Percentiles rank a stretch among this genome's conserved stretches.
phyloP scores from a whole-genome alignment of 768 basidiomycete genomes.

The Udeniomyces megalosporus region DNA sequence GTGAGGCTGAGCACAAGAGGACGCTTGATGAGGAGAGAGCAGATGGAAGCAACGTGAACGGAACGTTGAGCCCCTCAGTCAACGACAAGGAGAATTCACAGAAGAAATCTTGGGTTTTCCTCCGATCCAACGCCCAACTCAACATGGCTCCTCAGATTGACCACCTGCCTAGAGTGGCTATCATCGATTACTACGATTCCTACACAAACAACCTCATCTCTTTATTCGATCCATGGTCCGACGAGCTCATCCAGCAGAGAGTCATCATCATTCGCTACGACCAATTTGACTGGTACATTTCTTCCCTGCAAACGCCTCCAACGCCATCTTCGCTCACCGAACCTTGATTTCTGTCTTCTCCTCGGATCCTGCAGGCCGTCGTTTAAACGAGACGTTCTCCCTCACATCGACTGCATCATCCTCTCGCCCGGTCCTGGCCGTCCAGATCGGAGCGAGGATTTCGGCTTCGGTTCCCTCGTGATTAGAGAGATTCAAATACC shows the following conservation, averaged over 20 bases:
- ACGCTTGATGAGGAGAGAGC: no score
- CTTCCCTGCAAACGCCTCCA: no score
- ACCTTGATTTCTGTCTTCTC: background rate
- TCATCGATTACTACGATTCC: slow-evolving; percentile 31
- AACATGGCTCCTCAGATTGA: no score
- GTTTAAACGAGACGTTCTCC: slow-evolving; percentile 22
- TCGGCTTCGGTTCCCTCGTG: slow-evolving; percentile 5
- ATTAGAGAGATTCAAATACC: background rate
- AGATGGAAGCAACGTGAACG: no score
- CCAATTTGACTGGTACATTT: slow-evolving; percentile 26
- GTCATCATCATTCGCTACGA: slow-evolving; percentile 28
- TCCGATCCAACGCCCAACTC: no score
- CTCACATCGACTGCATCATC: slow-evolving; percentile 29
- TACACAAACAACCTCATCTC: slow-evolving; percentile 31
- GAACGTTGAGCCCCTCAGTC: no score
- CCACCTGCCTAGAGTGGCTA: slow-evolving; percentile 26
- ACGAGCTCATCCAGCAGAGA: slow-evolving; percentile 17
- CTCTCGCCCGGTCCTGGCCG: slow-evolving; percentile 31
- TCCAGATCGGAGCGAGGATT: slow-evolving; percentile 21
- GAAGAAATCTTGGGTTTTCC: no score
- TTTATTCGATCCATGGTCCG: slow-evolving; percentile 26
- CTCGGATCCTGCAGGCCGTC: slow-evolving; percentile 18
- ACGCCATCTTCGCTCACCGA: no score
- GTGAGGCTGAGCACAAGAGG: no score
- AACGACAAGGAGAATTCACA: no score